phyloP scores from a whole-genome alignment of 208 protist genomes.

The Trypanosoma vivax region DNA sequence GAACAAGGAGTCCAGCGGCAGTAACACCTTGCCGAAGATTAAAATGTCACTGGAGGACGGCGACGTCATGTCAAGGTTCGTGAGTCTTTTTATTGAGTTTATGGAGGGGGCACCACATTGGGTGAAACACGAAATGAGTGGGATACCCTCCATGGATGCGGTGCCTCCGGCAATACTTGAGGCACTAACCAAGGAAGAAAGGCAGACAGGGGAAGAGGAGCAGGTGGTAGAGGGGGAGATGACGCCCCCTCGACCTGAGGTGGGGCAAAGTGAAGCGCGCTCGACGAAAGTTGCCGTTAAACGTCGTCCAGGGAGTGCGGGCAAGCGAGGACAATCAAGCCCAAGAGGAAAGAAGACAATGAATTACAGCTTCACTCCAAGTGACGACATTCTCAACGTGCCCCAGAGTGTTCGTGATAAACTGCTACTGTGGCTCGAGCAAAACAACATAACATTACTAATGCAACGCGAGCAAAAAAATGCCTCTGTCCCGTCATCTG shows the following conservation, averaged over 20 bases:
- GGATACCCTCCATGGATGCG: not conserved
- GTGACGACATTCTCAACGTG: not conserved
- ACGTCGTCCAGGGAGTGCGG: not conserved
- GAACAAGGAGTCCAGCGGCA: not conserved
- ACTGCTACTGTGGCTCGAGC: constrained; percentile 9
- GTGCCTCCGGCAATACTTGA: constrained; percentile 3
- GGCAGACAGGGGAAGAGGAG: not conserved
- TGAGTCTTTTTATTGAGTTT: not conserved
- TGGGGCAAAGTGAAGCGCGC: not conserved
- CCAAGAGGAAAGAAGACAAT: not conserved
- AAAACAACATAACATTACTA: constrained; percentile 4
- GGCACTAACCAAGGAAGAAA: not conserved
- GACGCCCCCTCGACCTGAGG: not conserved
- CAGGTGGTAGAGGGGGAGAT: not conserved
- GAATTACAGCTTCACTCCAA: not conserved
- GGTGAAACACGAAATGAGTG: constrained; percentile 2
- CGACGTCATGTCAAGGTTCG: not conserved
- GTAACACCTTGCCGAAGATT: not conserved
- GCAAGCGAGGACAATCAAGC: not conserved
- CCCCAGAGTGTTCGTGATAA: constrained; percentile 1
- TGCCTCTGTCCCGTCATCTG: not conserved
- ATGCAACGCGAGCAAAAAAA: not conserved
- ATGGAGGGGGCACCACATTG: constrained; percentile 7
- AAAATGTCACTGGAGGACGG: not conserved
- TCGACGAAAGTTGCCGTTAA: not conserved